phyloP scores from a whole-genome alignment of 1,139 yeast genomes.

The Kurtzmaniella quercitrusa region DNA sequence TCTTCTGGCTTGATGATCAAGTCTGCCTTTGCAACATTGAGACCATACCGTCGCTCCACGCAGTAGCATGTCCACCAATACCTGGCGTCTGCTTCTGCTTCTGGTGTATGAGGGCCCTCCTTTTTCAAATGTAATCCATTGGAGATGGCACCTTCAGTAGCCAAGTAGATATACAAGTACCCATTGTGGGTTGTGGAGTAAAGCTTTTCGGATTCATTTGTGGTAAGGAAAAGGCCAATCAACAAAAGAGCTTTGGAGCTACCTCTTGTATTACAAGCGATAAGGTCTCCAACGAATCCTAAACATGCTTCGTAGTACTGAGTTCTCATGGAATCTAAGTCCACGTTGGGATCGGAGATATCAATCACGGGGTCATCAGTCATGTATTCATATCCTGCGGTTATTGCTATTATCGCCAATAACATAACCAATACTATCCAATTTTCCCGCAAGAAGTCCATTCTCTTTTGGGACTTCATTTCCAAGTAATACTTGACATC shows the following conservation, averaged over 20 bases:
- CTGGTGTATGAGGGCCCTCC: slow-evolving; percentile 7
- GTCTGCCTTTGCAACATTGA: slow-evolving; percentile 14
- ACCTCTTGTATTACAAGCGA: slow-evolving; percentile 13
- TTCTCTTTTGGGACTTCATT: slow-evolving; percentile 8
- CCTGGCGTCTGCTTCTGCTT: slow-evolving; percentile 12
- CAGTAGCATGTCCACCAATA: slow-evolving; percentile 18
- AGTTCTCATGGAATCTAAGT: slow-evolving; percentile 3
- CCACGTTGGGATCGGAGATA: slow-evolving; percentile 15
- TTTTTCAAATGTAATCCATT: slow-evolving; percentile 12
- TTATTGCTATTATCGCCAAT: slow-evolving; percentile 12
- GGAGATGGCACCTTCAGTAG: slow-evolving; percentile 15
- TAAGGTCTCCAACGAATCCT: slow-evolving; percentile 14
- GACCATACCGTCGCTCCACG: slow-evolving; percentile 15
- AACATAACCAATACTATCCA: slow-evolving; percentile 14
- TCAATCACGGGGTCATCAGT: slow-evolving; percentile 40
- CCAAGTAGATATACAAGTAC: slow-evolving; percentile 13
- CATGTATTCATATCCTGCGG: slow-evolving; percentile 22
- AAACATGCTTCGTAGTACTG: slow-evolving; percentile 13
- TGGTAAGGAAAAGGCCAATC: slow-evolving; percentile 16
- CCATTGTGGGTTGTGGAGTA: slow-evolving; percentile 15
- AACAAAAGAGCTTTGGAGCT: slow-evolving; percentile 13
- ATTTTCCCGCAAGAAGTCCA: slow-evolving; percentile 10
- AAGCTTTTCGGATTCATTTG: slow-evolving; percentile 13
- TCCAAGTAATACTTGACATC: not conserved
- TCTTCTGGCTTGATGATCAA: slow-evolving; percentile 10